Evolutionary conservation across 768 basidiomycete genomes (phyloP), one percentile per base, ranked within the genome.

Genomic region (Xerocomellus amylosporus): DNA sequence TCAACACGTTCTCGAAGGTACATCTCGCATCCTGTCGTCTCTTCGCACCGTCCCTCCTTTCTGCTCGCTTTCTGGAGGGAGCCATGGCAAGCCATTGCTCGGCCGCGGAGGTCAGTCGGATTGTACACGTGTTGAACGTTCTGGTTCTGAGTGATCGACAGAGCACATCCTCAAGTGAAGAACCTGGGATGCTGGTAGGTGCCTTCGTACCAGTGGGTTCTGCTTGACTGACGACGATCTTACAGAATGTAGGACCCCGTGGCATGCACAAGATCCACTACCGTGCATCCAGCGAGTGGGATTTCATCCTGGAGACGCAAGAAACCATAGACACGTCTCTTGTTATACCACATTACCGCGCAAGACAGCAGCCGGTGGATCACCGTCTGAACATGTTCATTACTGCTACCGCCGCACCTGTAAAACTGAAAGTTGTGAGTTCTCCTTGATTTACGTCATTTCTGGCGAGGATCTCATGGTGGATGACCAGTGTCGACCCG

Each of bases 351-450:
- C 89, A 90, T 64, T 89, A 89, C 64, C 87, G 89, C 39, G 88
- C 89, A 12, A 80, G 82, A 36, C 74, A 82, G 59, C 87, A 90
- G 62, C 88, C 89, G 0, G 68, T 86, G 28, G 79, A 84, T 38
- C 84, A 90, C 69, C 85, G 86, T 38, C 75, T 90, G 74, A 78
- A 79, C 65, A 86, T 90, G 83, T 82, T 82, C 65, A 67, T 89
- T 54, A 77, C 77, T 41, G 78, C 76, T 54, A 73, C 81, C 13
- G 66, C 72, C 4, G 74, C 75, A 15, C 77, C 83, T 7, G 77
- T 88, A 49, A 88, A 86, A 69, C 74, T 87, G 39, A 87, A 85
- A 83, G 76, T 91, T 37, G 89, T 91, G 60, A 63, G 88, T 84
- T 44, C 19, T 42, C 33, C 33, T 33, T 33, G 8, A 34, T 30